Conservation (phyloP, 1,284 basidiomycete species). For the Tremellales sp. region DNA sequence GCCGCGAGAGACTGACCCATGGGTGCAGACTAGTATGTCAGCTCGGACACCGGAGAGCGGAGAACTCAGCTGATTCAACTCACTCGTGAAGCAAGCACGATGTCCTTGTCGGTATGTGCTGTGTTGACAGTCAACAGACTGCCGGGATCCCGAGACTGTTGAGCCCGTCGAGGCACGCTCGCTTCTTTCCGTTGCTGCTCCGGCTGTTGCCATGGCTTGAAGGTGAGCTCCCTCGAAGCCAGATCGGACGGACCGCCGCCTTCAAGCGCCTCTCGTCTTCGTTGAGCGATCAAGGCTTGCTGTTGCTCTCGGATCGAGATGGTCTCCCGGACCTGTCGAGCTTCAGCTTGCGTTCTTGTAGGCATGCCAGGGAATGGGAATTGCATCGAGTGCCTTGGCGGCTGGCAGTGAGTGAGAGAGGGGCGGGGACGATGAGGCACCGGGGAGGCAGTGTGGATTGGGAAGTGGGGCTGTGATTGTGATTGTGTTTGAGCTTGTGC, state of each 20-base stretch:
- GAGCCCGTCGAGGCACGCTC: too few relatives aligned
- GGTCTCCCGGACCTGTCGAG: constrained; percentile 41
- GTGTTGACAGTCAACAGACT: constrained; percentile 37
- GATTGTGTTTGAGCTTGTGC: not conserved
- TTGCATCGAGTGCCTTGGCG: not conserved
- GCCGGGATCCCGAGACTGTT: too few relatives aligned
- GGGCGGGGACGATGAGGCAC: too few relatives aligned
- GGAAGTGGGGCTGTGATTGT: not conserved
- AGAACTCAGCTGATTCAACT: constrained; percentile 2
- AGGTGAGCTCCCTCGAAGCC: constrained; percentile 42
- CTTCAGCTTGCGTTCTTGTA: constrained; percentile 14
- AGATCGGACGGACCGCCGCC: not conserved
- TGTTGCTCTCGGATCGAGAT: constrained; percentile 46
- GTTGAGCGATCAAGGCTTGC: constrained; percentile 43
- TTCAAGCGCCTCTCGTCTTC: constrained; percentile 25
- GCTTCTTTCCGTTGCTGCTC: too few relatives aligned
- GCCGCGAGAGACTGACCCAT: constrained; percentile 36
- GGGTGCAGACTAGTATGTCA: constrained; percentile 34
- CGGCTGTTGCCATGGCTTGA: constrained; percentile 44
- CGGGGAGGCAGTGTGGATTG: not conserved
- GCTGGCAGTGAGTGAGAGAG: too few relatives aligned
- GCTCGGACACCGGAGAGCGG: too few relatives aligned
- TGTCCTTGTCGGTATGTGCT: constrained; percentile 31
- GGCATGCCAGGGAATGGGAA: not conserved
- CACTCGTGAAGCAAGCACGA: constrained; percentile 38